Evolutionary conservation across 139 green algal species (phyloP).

Genomic region (Chlamydomonas schloesseri): DNA sequence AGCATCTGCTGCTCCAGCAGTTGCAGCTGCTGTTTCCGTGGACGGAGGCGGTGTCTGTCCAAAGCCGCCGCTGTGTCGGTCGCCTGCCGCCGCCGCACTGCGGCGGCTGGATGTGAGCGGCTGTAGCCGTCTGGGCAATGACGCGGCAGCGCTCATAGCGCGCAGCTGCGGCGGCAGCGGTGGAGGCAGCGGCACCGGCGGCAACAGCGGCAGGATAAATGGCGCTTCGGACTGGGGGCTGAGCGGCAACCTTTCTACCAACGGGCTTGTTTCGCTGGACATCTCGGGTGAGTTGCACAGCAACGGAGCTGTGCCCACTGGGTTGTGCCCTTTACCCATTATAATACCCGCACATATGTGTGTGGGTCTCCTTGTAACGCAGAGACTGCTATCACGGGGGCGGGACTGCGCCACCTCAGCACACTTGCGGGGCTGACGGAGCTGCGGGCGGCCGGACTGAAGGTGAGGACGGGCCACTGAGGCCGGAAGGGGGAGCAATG

Average conservation of each 20-base stretch:
- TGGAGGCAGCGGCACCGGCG: too few species aligned
- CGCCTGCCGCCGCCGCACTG: neutral
- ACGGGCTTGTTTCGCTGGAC: neutral
- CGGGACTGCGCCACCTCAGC: neutral
- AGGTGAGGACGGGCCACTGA: conserved; percentile 11
- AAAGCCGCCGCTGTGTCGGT: neutral
- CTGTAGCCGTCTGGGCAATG: neutral
- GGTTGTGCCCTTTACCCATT: too few species aligned
- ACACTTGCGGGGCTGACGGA: neutral
- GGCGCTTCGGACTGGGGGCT: too few species aligned
- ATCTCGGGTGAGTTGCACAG: neutral
- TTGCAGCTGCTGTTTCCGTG: too few species aligned
- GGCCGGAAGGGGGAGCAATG: too few species aligned
- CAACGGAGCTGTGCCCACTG: too few species aligned
- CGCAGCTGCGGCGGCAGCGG: too few species aligned
- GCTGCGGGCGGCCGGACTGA: conserved; percentile 17
- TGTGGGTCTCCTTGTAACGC: neutral
- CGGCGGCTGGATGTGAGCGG: neutral
- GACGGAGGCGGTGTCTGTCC: too few species aligned
- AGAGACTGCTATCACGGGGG: conserved; percentile 8
- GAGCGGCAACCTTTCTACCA: neutral
- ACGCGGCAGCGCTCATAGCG: neutral
- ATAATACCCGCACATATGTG: too few species aligned
- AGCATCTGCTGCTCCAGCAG: neutral
- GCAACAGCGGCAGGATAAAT: too few species aligned